These are phyloP conservation scores for Sordariomycetes sp. DNA, from an alignment of 2,329 filamentous ascomycete genomes.

Conservation along the genomic window DNA sequence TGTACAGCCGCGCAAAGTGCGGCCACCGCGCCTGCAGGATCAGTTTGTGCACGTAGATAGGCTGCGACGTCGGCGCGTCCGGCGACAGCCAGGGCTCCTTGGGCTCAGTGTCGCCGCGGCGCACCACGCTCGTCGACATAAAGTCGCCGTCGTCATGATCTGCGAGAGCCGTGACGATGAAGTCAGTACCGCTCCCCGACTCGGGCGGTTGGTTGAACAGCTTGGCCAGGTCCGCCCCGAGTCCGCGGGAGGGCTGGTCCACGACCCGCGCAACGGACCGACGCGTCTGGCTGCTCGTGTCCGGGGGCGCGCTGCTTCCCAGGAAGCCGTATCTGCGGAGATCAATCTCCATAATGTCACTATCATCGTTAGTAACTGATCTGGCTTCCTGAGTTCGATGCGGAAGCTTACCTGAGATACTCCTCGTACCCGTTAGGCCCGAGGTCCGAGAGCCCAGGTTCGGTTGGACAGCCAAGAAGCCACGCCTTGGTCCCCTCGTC, in stretches of 20 bases:
- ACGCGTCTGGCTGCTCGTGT: constrained; percentile 35
- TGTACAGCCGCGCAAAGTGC: constrained; percentile 85
- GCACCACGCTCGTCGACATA: constrained; percentile 35
- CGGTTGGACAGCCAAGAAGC: constrained; percentile 84
- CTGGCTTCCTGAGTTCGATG: neutral
- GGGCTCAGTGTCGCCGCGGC: constrained; percentile 24
- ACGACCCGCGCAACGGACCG: constrained; percentile 30
- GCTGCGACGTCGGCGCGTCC: constrained; percentile 55
- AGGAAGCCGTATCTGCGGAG: constrained; percentile 82
- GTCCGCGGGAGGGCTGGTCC: constrained; percentile 47
- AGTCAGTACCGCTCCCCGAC: constrained; percentile 76
- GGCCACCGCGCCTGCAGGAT: constrained; percentile 94
- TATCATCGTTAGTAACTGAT: constrained; percentile 8
- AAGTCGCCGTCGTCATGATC: constrained; percentile 60
- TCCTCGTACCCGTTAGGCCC: constrained; percentile 68
- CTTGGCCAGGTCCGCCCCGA: constrained; percentile 74
- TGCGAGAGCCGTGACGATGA: constrained; percentile 77
- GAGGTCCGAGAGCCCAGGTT: constrained; percentile 50
- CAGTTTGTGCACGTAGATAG: constrained; percentile 89
- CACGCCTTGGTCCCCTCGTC: constrained; percentile 92
- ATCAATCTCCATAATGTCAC: constrained; percentile 89
- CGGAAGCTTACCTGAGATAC: constrained; percentile 49
- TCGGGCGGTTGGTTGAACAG: constrained; percentile 83
- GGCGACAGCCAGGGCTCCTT: constrained; percentile 45
- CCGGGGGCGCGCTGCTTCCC: constrained; percentile 57